Percentiles rank a stretch among this genome's conserved stretches.
Conservation (phyloP, 768 basidiomycete species). For the Tulasnella sp. region DNA sequence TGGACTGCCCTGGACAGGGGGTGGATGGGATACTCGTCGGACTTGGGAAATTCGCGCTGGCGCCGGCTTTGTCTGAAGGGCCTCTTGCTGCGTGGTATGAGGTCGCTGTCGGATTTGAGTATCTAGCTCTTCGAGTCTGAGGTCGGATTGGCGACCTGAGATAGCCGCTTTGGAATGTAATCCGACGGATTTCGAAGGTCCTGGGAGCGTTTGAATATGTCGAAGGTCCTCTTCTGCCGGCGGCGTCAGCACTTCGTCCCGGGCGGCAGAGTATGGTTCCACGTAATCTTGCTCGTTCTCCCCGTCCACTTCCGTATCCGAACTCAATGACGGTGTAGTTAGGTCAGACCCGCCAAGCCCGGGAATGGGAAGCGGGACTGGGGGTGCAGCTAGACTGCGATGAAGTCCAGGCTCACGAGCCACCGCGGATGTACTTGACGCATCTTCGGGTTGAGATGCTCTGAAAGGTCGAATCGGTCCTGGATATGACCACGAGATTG, state of each 20-base stretch:
- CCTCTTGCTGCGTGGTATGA: not conserved
- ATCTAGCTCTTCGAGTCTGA: not conserved
- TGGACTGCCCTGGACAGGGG: not conserved
- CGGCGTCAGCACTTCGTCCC: not conserved
- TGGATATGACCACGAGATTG: not conserved
- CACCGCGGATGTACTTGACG: not conserved
- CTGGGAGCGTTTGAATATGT: not conserved
- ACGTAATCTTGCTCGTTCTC: not conserved
- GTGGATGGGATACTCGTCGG: not conserved
- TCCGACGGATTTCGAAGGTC: not conserved
- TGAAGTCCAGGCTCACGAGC: not conserved
- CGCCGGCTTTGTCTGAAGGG: not conserved
- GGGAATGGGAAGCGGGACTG: not conserved
- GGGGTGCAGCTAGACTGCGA: not conserved
- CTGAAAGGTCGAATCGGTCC: not conserved
- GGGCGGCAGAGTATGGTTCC: not conserved
- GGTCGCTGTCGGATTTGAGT: not conserved
- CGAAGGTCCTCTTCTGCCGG: not conserved
- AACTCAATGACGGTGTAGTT: constrained; percentile 7
- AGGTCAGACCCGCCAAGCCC: not conserved
- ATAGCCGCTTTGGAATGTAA: not conserved
- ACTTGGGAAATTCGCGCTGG: not conserved
- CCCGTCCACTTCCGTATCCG: constrained; percentile 6
- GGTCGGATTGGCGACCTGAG: not conserved
- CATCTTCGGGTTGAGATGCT: not conserved